Evolutionary conservation across 164 flowering plant genomes (phyloP), one percentile per base, ranked within the genome.

Genomic region (Brasenia schreberi): DNA sequence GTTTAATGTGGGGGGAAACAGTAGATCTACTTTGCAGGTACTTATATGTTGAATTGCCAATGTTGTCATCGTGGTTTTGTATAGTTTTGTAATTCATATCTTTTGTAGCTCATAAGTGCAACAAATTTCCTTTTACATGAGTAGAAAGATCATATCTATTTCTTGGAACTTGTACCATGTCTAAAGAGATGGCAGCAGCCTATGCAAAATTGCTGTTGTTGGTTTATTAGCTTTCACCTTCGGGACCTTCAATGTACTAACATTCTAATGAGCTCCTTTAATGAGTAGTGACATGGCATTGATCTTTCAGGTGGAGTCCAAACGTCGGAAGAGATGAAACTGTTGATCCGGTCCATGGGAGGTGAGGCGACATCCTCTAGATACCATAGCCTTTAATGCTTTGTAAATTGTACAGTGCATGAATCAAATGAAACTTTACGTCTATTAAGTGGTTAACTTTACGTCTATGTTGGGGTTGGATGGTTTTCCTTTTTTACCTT

Each of bases 321-420:
- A 85, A 73, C 84, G 87, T 5, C 77, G 81, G 67, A 85, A 79
- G 79, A 78, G 77, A 66, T 85, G 73, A 61, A 61, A 61, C 23
- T 61, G 5, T 23, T 61, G 18, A 18, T 61, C 63, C 33, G 63
- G 18, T 10, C 9, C 63, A 61, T n/a, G 18, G 60, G 68, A 64
- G 73, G 68, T 67, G 69, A 61, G 39, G 42, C 17, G 23, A 68
- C 59, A 64, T 56, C 68, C 66, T 71, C 59, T 67, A 70, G 49
- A 61, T 39, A 27, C 63, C 69, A 64, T 63, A 66, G 62, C 62
- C 75, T 62, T 67, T 70, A 71, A 65, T 73, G 68, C 74, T 75
- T 64, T 68, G 75, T 75, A 77, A 79, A 77, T 70, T 83, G 90
- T 85, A 84, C 80, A 83, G 83, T 74, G 80, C 77, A 69, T 77